Percentiles rank a stretch among this genome's conserved stretches.
phyloP scores from a whole-genome alignment of 805 yeast genomes.

The Candida railenensis region DNA sequence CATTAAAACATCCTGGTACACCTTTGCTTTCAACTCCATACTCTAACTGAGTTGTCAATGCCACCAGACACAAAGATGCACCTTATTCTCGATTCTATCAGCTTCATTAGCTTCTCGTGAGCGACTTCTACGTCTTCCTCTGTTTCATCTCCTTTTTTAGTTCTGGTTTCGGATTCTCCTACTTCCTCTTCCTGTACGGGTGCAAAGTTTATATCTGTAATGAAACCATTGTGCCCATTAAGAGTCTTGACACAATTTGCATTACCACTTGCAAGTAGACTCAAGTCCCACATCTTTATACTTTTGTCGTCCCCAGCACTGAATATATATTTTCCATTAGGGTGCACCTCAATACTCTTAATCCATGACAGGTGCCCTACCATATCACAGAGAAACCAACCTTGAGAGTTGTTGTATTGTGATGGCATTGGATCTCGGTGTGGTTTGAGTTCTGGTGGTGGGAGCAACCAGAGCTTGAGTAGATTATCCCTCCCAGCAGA shows the following conservation, averaged over 20 bases:
- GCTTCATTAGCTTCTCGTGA: constrained; percentile 21
- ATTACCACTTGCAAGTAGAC: constrained; percentile 32
- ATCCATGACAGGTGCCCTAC: constrained; percentile 89
- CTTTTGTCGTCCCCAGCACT: constrained; percentile 80
- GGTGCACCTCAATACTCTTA: constrained; percentile 65
- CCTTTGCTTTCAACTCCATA: constrained; percentile 49
- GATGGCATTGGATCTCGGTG: constrained; percentile 58
- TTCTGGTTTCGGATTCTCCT: constrained; percentile 8
- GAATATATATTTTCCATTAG: constrained; percentile 66
- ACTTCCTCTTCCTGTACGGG: constrained; percentile 21
- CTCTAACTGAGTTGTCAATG: constrained; percentile 51
- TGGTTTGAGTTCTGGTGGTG: constrained; percentile 58
- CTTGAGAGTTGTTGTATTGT: constrained; percentile 52
- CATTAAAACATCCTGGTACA: neutral
- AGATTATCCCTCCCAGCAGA: constrained; percentile 79
- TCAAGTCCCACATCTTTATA: constrained; percentile 75
- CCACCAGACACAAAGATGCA: constrained; percentile 66
- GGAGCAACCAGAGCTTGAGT: constrained; percentile 75
- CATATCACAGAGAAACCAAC: constrained; percentile 54
- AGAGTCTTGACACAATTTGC: constrained; percentile 50
- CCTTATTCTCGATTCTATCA: constrained; percentile 50
- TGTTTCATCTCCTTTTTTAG: constrained; percentile 9
- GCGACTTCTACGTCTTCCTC: constrained; percentile 19
- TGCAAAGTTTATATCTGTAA: constrained; percentile 62
- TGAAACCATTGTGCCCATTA: constrained; percentile 71